Evolutionary conservation across 2,329 filamentous ascomycete genomes (phyloP).

Genomic region (Aspergillus texensis): DNA sequence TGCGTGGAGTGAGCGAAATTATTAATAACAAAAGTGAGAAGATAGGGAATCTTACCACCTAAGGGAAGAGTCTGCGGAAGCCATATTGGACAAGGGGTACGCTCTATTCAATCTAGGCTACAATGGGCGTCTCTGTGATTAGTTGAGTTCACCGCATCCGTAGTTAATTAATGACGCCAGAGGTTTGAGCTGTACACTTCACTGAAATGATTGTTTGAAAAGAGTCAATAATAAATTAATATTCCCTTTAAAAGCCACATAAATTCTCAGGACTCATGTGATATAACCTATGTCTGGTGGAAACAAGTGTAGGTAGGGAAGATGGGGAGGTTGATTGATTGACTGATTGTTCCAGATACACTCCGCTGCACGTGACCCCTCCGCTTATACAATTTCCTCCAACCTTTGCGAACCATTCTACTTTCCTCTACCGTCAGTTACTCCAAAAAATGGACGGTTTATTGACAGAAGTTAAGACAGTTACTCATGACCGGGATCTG

Average conservation of each 20-base stretch:
- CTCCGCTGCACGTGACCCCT: slow-evolving; percentile 30
- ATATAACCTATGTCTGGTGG: background rate
- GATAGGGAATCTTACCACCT: slow-evolving; percentile 19
- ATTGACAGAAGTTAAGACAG: slow-evolving; percentile 43
- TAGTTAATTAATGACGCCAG: background rate
- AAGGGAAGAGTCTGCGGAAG: slow-evolving; percentile 13
- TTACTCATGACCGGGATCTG: slow-evolving; percentile 26
- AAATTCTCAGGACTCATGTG: background rate
- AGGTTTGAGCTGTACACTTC: background rate
- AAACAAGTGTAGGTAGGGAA: background rate
- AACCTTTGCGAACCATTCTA: slow-evolving; percentile 13
- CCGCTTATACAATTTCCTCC: slow-evolving; percentile 25
- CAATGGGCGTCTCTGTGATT: background rate
- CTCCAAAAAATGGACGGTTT: slow-evolving; percentile 39
- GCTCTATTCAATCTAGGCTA: background rate
- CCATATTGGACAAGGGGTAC: slow-evolving; percentile 19
- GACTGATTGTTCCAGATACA: slow-evolving; percentile 16
- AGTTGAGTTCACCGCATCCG: background rate
- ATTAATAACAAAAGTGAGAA: background rate
- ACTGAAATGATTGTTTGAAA: background rate
- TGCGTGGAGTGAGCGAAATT: slow-evolving; percentile 41
- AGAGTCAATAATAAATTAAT: background rate
- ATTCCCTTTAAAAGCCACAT: background rate
- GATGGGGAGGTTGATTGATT: slow-evolving; percentile 9
- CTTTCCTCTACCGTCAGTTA: slow-evolving; percentile 10